Conservation (phyloP, 2,329 filamentous ascomycete species). For the Monosporascus sp. region DNA sequence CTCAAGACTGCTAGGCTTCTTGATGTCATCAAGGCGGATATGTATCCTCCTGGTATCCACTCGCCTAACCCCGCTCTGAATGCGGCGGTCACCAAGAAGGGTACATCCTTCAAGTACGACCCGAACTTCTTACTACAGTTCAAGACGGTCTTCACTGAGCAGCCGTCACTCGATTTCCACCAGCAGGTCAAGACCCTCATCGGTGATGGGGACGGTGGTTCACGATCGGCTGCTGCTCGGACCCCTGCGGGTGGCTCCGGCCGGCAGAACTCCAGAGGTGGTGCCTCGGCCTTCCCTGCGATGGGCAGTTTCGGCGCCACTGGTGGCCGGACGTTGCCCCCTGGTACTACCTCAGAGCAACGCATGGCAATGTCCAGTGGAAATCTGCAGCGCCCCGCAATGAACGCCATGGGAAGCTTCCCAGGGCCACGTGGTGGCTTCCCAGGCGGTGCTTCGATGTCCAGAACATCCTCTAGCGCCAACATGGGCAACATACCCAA, state of each 20-base stretch:
- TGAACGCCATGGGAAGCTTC: slow-evolving; percentile 56
- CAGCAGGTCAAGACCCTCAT: slow-evolving; percentile 82
- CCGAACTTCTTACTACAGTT: slow-evolving; percentile 94
- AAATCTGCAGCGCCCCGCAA: slow-evolving; percentile 43
- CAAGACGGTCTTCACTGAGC: slow-evolving; percentile 92
- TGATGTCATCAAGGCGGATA: slow-evolving; percentile 68
- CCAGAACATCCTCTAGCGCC: slow-evolving; percentile 58
- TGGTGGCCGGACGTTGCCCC: slow-evolving; percentile 52
- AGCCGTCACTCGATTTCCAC: slow-evolving; percentile 91
- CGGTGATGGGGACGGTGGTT: slow-evolving; percentile 64
- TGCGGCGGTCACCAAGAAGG: slow-evolving; percentile 70
- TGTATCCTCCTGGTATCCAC: slow-evolving; percentile 77
- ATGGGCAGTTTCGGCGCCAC: slow-evolving; percentile 68
- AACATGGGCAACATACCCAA: slow-evolving; percentile 57
- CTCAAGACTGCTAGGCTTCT: slow-evolving; percentile 89
- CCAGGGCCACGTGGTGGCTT: slow-evolving; percentile 59
- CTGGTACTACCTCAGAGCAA: slow-evolving; percentile 72
- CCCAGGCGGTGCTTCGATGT: slow-evolving; percentile 58
- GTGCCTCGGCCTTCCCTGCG: slow-evolving; percentile 43
- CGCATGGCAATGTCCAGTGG: slow-evolving; percentile 64
- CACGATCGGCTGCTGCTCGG: slow-evolving; percentile 57
- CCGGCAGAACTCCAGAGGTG: slow-evolving; percentile 48
- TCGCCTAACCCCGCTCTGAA: slow-evolving; percentile 94
- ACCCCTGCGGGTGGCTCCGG: slow-evolving; percentile 47
- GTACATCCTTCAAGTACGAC: slow-evolving; percentile 87